Conservation (phyloP, 2,329 filamentous ascomycete species). For the Trichoderma atroviride region DNA sequence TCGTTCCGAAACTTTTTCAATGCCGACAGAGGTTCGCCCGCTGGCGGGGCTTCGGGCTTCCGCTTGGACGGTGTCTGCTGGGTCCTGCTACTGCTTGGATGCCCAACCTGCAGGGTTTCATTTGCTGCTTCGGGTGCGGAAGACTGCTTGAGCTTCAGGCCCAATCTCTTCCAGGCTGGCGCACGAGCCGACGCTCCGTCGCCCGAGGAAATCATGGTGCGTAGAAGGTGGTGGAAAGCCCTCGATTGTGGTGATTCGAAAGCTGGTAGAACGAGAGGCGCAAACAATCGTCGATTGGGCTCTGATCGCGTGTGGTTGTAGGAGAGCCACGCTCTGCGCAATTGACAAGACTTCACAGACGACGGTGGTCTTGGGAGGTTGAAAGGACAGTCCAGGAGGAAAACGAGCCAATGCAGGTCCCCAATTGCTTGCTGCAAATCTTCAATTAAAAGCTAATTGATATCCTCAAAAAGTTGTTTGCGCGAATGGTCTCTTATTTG, state of each 20-base stretch:
- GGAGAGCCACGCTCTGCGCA: neutral
- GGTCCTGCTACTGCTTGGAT: conserved; percentile 41
- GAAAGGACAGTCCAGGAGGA: neutral
- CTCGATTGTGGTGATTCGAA: conserved; percentile 17
- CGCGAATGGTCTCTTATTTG: conserved; percentile 19
- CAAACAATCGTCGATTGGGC: conserved; percentile 2
- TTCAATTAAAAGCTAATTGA: conserved; percentile 8
- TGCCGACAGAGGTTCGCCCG: conserved; percentile 35
- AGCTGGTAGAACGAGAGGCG: neutral
- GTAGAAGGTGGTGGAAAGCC: conserved; percentile 11
- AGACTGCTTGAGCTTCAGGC: conserved; percentile 60
- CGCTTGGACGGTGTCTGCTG: conserved; percentile 43
- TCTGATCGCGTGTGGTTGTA: conserved; percentile 14
- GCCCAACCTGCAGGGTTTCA: conserved; percentile 42
- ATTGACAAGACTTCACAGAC: neutral
- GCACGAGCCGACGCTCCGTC: conserved; percentile 50
- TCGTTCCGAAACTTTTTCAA: conserved; percentile 43
- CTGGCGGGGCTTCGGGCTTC: conserved; percentile 43
- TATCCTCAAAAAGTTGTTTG: conserved; percentile 16
- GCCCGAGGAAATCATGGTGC: conserved; percentile 49
- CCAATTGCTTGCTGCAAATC: conserved; percentile 11
- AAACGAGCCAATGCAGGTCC: conserved; percentile 22
- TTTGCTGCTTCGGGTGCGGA: conserved; percentile 39
- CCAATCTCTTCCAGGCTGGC: conserved; percentile 65
- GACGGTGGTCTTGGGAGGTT: neutral